Evolutionary conservation across 2,329 filamentous ascomycete species (phyloP), one percentile per base, ranked within the genome.

Genomic region (Cercospora zeina): DNA sequence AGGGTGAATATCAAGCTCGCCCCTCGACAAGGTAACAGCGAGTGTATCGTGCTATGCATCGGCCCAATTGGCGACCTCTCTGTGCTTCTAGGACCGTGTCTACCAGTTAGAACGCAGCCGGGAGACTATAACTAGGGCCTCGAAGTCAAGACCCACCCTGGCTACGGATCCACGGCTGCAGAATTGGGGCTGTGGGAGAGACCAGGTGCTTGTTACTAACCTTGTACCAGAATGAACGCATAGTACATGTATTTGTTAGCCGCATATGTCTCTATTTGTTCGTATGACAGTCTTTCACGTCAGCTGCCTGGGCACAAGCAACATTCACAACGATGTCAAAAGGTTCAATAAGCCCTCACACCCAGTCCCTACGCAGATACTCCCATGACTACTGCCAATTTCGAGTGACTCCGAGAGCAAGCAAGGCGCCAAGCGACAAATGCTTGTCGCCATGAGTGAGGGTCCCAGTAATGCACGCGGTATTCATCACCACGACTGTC

Each of bases 191-290:
- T n/a, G n/a, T n/a, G n/a, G 21, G 13, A 19, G 42, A 4, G 5
- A 49, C 11, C 13, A 19, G 24, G 21, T 49, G 42, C 42, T 49
- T 49, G 42, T 49, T 21, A 49, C 42, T 24, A 24, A 21, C 42
- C 27, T 49, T 49, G 42, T 27, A 49, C 42, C 21, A 49, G 21
- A 49, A 49, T 49, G 42, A 49, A 9, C 42, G 21, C 42, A 49
- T 49, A 49, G 24, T 49, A 24, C 21, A 45, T 16, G 39, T 45
- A 24, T 49, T 49, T 49, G 42, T n/a, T 49, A 45, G 39, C 19
- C 39, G 42, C 42, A 21, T 13, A 49, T 49, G 42, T 49, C 42
- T 27, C 42, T 49, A 21, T 49, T 27, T 49, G 42, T 49, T 49
- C 21, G 42, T 49, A 27, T 49, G 42, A 27, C 11, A 30, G 14